These are phyloP conservation scores for Glycyrrhiza uralensis DNA, from an alignment of 306 rosid genomes.

Conservation along the genomic window DNA sequence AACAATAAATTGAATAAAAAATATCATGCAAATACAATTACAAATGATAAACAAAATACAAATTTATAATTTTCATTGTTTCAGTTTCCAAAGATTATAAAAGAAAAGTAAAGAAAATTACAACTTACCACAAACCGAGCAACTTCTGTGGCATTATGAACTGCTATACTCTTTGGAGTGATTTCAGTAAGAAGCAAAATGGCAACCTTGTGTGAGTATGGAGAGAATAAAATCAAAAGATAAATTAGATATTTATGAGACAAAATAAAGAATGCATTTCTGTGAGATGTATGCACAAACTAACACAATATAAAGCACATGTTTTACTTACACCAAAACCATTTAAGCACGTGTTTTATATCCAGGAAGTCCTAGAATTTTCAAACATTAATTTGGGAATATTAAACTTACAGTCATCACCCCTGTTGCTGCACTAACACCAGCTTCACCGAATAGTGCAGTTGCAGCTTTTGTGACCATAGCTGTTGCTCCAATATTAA, in stretches of 20 bases:
- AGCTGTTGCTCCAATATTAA: conserved; percentile 1
- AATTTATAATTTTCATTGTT: not conserved
- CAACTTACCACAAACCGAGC: conserved; percentile 87
- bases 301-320: conserved; percentile 1
- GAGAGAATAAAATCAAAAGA: not conserved
- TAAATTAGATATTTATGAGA: not conserved
- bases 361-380: not conserved
- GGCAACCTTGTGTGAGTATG: not conserved
- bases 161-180: conserved; percentile 20
- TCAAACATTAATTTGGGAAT: not conserved
- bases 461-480: not conserved
- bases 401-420: not conserved
- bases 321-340: too few species aligned
- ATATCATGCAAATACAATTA: conserved; percentile 1
- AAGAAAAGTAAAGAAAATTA: not conserved
- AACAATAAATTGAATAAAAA: conserved; percentile 2
- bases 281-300: not conserved
- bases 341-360: conserved; percentile 8
- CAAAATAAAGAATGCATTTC: not conserved
- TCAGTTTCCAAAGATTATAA: not conserved
- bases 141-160: conserved; percentile 88
- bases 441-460: not conserved
- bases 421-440: not conserved
- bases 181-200: not conserved
- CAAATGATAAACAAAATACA: conserved; percentile 3